Base-by-base conservation (phyloP, 2,329 filamentous ascomycete genomes). In the Colletotrichum sansevieriae region DNA sequence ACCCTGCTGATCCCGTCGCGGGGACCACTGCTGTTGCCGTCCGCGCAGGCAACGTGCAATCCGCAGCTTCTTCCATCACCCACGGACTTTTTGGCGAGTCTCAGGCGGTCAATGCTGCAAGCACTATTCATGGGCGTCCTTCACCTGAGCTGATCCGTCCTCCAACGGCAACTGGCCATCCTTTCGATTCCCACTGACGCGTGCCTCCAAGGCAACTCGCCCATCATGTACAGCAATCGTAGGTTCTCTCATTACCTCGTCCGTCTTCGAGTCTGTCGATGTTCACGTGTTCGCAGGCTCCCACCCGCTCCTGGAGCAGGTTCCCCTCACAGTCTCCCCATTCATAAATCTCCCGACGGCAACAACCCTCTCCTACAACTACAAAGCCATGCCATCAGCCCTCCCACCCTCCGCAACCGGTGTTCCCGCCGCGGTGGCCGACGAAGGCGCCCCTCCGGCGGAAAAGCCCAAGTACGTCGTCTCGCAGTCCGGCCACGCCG, bases 321-420 rank as follows among this genome's bases (percentile, higher is more conserved):
- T 98, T 46, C 94, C 96, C 35, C 84, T 99, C 63, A 97, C 94
- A 57, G 94, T 98, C 51, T 98, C 95, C 3, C 96, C 96, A 29
- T 98, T 98, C 83, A 89, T 98, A 75, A 92, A 91, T 69, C 91
- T 99, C 37, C 96, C 96, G 11, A 91, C 93, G 35, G 92, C 95
- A 29, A 92, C 95, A 20, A 97, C 95, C 0, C 89, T 99, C 8
- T 95, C 96, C 25, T 98, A 98, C 83, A 97, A 94, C 74, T 98
- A 98, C 87, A 95, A 95, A 78, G 87, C 90, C 11, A 91, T 98
- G 76, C 93, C 95, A 0, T 95, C 94, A 1, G 92, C 94, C 2
- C 88, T 98, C 0, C 95, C 96, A 0, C 89, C 89, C 1, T 92
- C 92, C 1, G 85, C 89, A 39, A 87, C 89, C 8, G 85, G 86